phyloP scores from a whole-genome alignment of 2,329 filamentous ascomycete species.

The Colletotrichum orchidophilum region DNA sequence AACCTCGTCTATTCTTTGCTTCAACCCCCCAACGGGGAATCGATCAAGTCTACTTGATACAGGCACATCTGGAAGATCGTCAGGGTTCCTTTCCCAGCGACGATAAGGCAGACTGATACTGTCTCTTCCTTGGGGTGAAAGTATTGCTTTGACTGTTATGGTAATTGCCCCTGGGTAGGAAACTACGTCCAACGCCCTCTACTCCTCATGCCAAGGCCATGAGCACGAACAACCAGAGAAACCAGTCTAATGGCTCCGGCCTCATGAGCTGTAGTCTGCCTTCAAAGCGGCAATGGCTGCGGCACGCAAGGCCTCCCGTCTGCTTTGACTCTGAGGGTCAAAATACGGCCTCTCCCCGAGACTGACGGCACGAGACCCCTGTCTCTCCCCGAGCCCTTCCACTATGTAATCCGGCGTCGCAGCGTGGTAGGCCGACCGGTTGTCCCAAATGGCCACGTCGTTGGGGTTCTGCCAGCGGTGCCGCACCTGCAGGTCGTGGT shows the following conservation, averaged over 20 bases:
- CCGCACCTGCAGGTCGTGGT: constrained; percentile 65
- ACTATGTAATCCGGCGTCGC: constrained; percentile 62
- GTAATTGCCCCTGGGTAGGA: background rate
- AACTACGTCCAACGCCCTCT: background rate
- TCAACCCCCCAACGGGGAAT: background rate
- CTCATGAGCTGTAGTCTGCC: background rate
- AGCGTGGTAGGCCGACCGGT: constrained; percentile 64
- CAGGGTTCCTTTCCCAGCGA: background rate
- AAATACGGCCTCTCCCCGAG: constrained; percentile 64
- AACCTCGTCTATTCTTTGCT: background rate
- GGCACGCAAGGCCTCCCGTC: constrained; percentile 33
- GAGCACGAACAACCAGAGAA: background rate
- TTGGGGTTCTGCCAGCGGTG: constrained; percentile 53
- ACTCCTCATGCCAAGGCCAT: background rate
- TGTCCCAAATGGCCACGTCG: constrained; percentile 67
- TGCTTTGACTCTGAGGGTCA: constrained; percentile 52
- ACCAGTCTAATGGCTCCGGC: background rate
- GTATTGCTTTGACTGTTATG: background rate
- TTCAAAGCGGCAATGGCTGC: constrained; percentile 2
- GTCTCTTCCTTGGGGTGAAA: background rate
- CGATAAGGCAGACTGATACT: background rate
- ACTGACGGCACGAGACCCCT: constrained; percentile 60
- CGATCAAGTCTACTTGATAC: background rate
- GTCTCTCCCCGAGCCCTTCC: constrained; percentile 54
- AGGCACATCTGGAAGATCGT: background rate